These are phyloP conservation scores for Lichtheimia corymbifera DNA, from an alignment of 371 early-diverging fungal species.

Conservation along the genomic window DNA sequence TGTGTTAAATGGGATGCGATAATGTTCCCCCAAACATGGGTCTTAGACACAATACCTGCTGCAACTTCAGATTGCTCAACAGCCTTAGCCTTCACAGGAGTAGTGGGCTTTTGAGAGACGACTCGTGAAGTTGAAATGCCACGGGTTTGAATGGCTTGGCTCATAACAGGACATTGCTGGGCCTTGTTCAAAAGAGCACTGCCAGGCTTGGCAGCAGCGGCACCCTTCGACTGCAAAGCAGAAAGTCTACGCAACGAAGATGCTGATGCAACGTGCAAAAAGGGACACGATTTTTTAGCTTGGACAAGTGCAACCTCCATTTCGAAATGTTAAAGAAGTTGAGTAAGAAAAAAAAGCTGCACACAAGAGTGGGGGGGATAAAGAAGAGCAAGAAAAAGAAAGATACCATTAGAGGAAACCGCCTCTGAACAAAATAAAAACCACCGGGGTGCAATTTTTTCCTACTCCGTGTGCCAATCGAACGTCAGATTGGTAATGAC, in stretches of 20 bases:
- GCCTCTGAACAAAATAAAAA: conserved; percentile 5
- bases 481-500: neutral
- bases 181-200: conserved; percentile 77
- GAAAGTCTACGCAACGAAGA: conserved; percentile 76
- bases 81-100: conserved; percentile 49
- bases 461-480: conserved; percentile 3
- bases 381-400: conserved; percentile 6
- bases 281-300: conserved; percentile 78
- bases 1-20: neutral
- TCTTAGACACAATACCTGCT: too few relatives aligned
- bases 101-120: conserved; percentile 41
- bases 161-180: conserved; percentile 90
- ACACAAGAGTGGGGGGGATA: conserved; percentile 16
- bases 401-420: conserved; percentile 8
- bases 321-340: conserved; percentile 14
- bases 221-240: conserved; percentile 19
- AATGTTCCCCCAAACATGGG: too few relatives aligned
- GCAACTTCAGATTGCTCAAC: conserved; percentile 21
- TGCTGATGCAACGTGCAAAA: conserved; percentile 78
- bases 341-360: conserved; percentile 13
- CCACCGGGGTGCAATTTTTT: conserved; percentile 11
- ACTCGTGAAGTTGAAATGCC: conserved; percentile 41
- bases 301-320: conserved; percentile 63
- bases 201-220: conserved; percentile 35
- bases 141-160: conserved; percentile 74